These are phyloP conservation scores for Beauveria scarabaeidicola DNA, from an alignment of 2,329 filamentous ascomycete genomes.

Conservation along the genomic window DNA sequence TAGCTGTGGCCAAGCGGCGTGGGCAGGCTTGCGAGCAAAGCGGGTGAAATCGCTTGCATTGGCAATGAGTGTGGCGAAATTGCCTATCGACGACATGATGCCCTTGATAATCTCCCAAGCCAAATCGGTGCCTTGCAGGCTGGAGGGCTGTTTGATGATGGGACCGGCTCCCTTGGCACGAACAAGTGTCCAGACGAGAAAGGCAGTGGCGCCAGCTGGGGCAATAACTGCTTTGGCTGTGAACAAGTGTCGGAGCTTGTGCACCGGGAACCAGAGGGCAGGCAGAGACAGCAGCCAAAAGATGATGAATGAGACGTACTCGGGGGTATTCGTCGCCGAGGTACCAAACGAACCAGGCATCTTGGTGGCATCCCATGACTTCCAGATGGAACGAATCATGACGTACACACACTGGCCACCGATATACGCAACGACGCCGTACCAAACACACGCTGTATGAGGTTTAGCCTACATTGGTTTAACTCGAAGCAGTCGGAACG, in stretches of 20 bases:
- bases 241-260: conserved; percentile 82
- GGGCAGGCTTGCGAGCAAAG: conserved; percentile 67
- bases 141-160: conserved; percentile 62
- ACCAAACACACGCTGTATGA: conserved; percentile 66
- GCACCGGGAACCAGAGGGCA: conserved; percentile 82
- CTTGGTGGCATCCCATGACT: conserved; percentile 48
- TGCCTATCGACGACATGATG: conserved; percentile 82
- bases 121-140: conserved; percentile 56
- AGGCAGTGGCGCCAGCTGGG: conserved; percentile 72
- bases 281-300: conserved; percentile 78
- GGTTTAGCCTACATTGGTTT: neutral
- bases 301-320: conserved; percentile 75
- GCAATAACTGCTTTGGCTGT: conserved; percentile 84
- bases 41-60: conserved; percentile 79
- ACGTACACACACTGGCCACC: conserved; percentile 77
- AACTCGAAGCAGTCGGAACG: too few species aligned
- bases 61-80: conserved; percentile 80
- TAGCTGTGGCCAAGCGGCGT: conserved; percentile 75
- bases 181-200: conserved; percentile 80
- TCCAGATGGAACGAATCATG: conserved; percentile 85
- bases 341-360: conserved; percentile 59
- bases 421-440: conserved; percentile 78
- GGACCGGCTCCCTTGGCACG: conserved; percentile 77
- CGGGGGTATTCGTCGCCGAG: conserved; percentile 64
- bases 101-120: conserved; percentile 78